phyloP scores from a whole-genome alignment of 805 yeast species.

The Nakazawaea ernobii region DNA sequence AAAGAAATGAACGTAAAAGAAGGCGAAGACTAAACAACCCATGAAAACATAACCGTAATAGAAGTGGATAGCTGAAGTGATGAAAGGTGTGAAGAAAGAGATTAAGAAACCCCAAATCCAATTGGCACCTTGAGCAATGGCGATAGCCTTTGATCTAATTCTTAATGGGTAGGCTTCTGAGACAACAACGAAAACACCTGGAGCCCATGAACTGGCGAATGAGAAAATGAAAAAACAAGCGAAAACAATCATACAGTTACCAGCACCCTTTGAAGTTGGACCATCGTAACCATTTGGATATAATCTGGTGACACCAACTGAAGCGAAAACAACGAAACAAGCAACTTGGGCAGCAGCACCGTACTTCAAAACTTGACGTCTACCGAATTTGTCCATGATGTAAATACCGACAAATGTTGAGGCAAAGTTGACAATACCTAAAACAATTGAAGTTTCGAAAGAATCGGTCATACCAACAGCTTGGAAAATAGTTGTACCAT shows the following conservation, averaged over 20 bases:
- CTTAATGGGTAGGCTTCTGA: constrained; percentile 61
- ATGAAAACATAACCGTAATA: constrained; percentile 47
- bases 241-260: constrained; percentile 49
- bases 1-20: constrained; percentile 50
- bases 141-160: constrained; percentile 63
- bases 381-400: constrained; percentile 49
- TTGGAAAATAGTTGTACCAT: constrained; percentile 57
- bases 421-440: constrained; percentile 51
- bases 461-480: constrained; percentile 54
- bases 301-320: constrained; percentile 50
- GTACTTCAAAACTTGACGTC: constrained; percentile 41
- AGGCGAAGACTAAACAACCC: constrained; percentile 51
- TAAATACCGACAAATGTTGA: constrained; percentile 49
- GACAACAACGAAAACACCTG: constrained; percentile 56
- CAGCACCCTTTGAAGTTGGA: constrained; percentile 43
- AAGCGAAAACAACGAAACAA: constrained; percentile 55
- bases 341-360: constrained; percentile 51
- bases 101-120: constrained; percentile 71
- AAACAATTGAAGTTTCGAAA: constrained; percentile 51
- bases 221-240: constrained; percentile 59
- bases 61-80: constrained; percentile 42
- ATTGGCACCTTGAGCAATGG: constrained; percentile 64
- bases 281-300: constrained; percentile 30
- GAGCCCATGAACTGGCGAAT: constrained; percentile 77
- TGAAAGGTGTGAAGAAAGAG: constrained; percentile 60